A percentile compares a stretch with the other conserved stretches of the same genome.
Evolutionary conservation across 306 rosid genomes (phyloP).

Genomic region (Cucumis hystrix): DNA sequence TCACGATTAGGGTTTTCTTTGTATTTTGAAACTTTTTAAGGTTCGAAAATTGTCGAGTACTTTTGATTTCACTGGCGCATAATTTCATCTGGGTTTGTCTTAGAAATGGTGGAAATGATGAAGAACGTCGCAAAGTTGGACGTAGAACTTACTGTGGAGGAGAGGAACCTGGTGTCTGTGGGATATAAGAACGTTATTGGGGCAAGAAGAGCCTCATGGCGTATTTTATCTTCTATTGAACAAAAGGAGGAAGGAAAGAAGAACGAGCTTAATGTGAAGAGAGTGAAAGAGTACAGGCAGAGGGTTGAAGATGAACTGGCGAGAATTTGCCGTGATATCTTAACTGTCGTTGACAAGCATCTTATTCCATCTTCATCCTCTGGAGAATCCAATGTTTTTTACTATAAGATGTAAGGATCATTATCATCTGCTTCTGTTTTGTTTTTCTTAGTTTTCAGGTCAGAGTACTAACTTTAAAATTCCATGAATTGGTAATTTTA

Average conservation of each 20-base stretch:
- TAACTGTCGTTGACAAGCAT: slow-evolving; percentile 26
- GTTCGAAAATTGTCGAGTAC: background rate
- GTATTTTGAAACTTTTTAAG: background rate
- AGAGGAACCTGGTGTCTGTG: slow-evolving; percentile 26
- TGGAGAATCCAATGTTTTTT: slow-evolving; percentile 26
- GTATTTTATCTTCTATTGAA: slow-evolving; percentile 32
- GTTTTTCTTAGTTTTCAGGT: background rate
- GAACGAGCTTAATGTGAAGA: slow-evolving; percentile 11
- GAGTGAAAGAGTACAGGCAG: background rate
- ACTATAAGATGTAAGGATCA: slow-evolving; percentile 28
- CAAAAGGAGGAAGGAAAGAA: slow-evolving; percentile 31
- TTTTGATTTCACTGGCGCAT: background rate
- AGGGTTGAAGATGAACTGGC: slow-evolving; percentile 23
- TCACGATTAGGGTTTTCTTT: background rate
- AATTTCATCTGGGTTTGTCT: background rate
- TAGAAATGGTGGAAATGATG: slow-evolving; percentile 35
- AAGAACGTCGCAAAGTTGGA: slow-evolving; percentile 25
- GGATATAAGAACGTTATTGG: slow-evolving; percentile 35
- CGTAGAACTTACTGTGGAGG: slow-evolving; percentile 13
- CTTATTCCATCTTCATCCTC: slow-evolving; percentile 30
- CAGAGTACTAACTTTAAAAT: background rate
- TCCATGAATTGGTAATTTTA: background rate
- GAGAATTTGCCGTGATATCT: slow-evolving; percentile 23
- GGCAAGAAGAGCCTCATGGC: slow-evolving; percentile 35
- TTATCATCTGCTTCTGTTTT: background rate